Evolutionary conservation across 768 basidiomycete genomes (phyloP), one percentile per base, ranked within the genome.

Genomic region (Leccinum obscurum): DNA sequence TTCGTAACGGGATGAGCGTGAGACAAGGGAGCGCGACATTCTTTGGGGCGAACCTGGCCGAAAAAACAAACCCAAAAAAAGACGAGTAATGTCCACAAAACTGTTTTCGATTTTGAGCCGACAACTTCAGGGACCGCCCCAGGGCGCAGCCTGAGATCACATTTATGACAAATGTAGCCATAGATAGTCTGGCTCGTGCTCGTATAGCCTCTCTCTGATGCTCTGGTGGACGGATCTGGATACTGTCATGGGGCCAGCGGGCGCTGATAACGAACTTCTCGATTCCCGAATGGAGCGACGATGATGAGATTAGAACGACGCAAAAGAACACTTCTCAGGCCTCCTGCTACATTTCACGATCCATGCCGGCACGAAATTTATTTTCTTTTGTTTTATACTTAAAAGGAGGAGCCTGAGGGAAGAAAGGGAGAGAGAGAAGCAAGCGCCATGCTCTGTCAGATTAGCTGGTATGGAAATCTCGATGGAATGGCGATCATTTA

Each of bases 401-500:
- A 46, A 46, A 46, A 46, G 20, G 44, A 13, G 41, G n/a, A 44
- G 39, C 39, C 39, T 39, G 41, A 41, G 44, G 8, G 39, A 37
- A 15, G 35, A 4, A 30, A 30, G 30, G 30, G 13, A 35, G 15
- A 15, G 37, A 37, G 37, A 15, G 44, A 46, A n/a, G 11, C 32
- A 10, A 20, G 10, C 10, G 10, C 41, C 9, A 49, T 30, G 44
- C 39, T 24, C 48, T 17, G 41, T 6, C 30, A 56, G 60, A 68
- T 65, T 51, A 37, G 30, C 50, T 37, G 30, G 13, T 24, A 30
- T 15, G 20, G 48, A 57, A 55, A 62, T 61, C 61, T 60, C 60
- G 59, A 67, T 62, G 51, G 20, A 30, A 34, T 52, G 63, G 73
- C 22, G 46, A 71, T 63, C 62, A 61, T 39, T 68, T 9, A 58